Base-by-base conservation (phyloP, 805 yeast species). In the Cyberlindnera mississippiensis region DNA sequence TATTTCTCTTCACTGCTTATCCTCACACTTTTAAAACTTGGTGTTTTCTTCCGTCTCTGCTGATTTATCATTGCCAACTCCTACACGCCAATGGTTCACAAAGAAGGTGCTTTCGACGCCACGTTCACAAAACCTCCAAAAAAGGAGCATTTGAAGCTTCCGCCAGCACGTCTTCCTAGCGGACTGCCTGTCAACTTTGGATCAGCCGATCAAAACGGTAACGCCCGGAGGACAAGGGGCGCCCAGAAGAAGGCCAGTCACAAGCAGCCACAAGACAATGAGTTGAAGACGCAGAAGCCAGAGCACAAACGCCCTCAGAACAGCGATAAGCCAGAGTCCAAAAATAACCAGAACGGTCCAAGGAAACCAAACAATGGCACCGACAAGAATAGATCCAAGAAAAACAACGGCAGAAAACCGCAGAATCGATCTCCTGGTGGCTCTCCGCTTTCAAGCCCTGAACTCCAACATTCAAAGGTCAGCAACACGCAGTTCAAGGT, bases 121-220 rank as follows among this genome's bases (percentile, higher is more conserved):
- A 20, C 15, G n/a, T 39, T 19, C 34, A 20, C 28, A 26, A 33
- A 39, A 20, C 28, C 37, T 11, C 33, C 33, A 19, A 12, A 31
- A 14, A 12, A 16, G 19, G n/a, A 17, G 3, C 28, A 28, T 18
- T 12, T 12, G n/a, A 31, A 11, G 22, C 40, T 36, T 7, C 44
- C 40, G 13, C 33, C 15, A 3, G 40, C 44, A 7, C 37, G 38
- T 28, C 34, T 41, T 8, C 44, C 44, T n/a, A 36, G 33, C 28
- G 44, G 44, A 12, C 2, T 31, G 7, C 37, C 44, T 7, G 40
- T 35, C 9, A 27, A 40, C 37, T 40, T 40, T 40, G 44, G 44
- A 4, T 20, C 24, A 20, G 6, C 24, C 6, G 9, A 20, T 20
- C 24, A 6, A 20, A 20, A 20, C 24, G 24, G 24, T 34, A 34